Evolutionary conservation across 2,329 filamentous ascomycete species (phyloP).

Genomic region (Sarocladiaceae sp.): DNA sequence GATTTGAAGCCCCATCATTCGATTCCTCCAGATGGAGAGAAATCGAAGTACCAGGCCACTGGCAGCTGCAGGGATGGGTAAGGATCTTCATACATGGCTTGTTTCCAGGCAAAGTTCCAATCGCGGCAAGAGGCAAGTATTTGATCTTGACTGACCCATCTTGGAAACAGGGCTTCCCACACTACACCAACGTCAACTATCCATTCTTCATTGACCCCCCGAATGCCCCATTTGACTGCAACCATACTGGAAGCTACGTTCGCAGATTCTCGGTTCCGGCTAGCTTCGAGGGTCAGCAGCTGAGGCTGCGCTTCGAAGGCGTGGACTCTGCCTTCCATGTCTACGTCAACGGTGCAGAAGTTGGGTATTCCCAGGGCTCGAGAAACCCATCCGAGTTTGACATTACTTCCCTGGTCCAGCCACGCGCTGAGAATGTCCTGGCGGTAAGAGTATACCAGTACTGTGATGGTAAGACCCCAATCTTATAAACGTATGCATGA

Average conservation of each 20-base stretch:
- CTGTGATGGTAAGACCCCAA: slow-evolving; percentile 51
- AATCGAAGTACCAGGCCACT: slow-evolving; percentile 58
- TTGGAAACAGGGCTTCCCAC: slow-evolving; percentile 35
- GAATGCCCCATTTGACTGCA: slow-evolving; percentile 50
- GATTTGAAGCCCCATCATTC: slow-evolving; percentile 10
- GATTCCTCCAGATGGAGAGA: slow-evolving; percentile 32
- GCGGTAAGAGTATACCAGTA: slow-evolving; percentile 66
- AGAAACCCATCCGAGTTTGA: slow-evolving; percentile 71
- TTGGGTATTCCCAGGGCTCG: slow-evolving; percentile 68
- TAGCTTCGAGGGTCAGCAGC: slow-evolving; percentile 42
- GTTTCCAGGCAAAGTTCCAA: background rate
- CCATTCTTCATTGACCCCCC: slow-evolving; percentile 64
- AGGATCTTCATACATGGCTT: background rate
- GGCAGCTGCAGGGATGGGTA: slow-evolving; percentile 58
- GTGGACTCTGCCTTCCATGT: slow-evolving; percentile 68
- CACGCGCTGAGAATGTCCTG: slow-evolving; percentile 43
- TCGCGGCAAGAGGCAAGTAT: background rate
- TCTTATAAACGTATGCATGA: background rate
- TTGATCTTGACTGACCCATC: background rate
- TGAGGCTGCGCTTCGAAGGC: slow-evolving; percentile 67
- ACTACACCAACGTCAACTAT: slow-evolving; percentile 65
- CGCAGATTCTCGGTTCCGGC: slow-evolving; percentile 47
- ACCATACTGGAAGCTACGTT: slow-evolving; percentile 59
- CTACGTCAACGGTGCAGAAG: slow-evolving; percentile 60
- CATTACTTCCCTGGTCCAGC: slow-evolving; percentile 45